Evolutionary conservation across 2,329 filamentous ascomycete genomes (phyloP).

Genomic region (Aureobasidium sp.): DNA sequence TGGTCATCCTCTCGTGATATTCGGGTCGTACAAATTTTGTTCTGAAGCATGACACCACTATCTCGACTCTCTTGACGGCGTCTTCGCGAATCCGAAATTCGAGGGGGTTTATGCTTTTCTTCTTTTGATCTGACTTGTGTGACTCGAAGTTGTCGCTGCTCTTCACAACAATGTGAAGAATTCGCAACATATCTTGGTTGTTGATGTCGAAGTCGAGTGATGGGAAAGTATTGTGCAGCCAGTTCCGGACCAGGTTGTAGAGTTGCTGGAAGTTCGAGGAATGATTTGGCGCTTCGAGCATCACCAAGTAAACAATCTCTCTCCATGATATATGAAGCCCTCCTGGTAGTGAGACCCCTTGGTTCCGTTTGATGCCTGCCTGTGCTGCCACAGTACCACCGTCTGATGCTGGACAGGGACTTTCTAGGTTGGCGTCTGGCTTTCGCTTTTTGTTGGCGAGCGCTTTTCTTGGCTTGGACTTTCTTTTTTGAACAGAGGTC

Average conservation of each 20-base stretch:
- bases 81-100: background rate
- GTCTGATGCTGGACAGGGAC: background rate
- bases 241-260: background rate
- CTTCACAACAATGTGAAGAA: background rate
- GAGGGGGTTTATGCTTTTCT: background rate
- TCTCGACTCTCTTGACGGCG: background rate
- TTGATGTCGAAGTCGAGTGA: background rate
- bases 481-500: background rate
- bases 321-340: background rate
- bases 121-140: background rate
- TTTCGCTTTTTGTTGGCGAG: background rate
- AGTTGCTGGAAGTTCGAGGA: background rate
- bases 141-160: background rate
- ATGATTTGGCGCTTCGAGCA: background rate
- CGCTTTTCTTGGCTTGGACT: too few species aligned
- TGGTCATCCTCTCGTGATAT: background rate
- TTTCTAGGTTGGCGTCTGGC: too few species aligned
- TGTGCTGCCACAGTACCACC: background rate
- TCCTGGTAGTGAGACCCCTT: background rate
- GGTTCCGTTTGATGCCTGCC: background rate
- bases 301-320: background rate
- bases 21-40: background rate
- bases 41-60: background rate
- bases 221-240: background rate
- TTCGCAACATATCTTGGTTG: background rate